phyloP scores from a whole-genome alignment of 805 yeast genomes.

The Cyberlindnera japonica region DNA sequence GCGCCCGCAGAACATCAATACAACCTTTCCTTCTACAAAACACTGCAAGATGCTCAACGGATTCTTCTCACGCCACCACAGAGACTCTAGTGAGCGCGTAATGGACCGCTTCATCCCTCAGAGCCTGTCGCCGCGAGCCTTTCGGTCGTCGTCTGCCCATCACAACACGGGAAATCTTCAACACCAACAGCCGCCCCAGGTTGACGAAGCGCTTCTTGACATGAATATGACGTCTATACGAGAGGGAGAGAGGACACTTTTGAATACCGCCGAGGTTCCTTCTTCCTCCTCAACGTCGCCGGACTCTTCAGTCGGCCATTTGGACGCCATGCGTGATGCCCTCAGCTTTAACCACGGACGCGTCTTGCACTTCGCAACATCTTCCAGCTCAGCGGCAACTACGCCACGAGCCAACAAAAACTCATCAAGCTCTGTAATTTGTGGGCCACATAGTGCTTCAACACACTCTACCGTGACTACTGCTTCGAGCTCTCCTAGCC shows the following conservation, averaged over 20 bases:
- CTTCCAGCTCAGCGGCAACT: conserved; percentile 1
- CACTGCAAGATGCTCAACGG: conserved; percentile 6
- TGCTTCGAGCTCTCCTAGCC: conserved; percentile 5
- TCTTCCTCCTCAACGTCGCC: conserved; percentile 4
- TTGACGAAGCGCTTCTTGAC: conserved; percentile 18
- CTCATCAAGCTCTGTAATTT: neutral
- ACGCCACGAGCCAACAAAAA: conserved; percentile 3
- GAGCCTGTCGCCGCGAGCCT: conserved; percentile 9
- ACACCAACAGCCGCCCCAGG: neutral
- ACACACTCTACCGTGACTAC: no score
- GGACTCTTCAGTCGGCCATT: conserved; percentile 23
- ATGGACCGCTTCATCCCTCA: conserved; percentile 40
- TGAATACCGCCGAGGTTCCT: no score
- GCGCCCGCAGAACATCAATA: no score
- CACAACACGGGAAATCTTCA: neutral
- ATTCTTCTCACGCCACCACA: conserved; percentile 10
- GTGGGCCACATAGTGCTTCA: neutral
- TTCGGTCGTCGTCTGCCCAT: neutral
- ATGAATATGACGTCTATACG: conserved; percentile 13
- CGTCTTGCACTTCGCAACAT: conserved; percentile 35
- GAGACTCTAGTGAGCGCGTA: conserved; percentile 13
- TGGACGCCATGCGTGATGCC: conserved; percentile 46
- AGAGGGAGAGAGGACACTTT: conserved; percentile 16
- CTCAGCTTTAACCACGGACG: conserved; percentile 42
- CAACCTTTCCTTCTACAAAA: neutral